Conservation (phyloP, 495 filamentous ascomycete species). For the Lepidopterella palustris region DNA sequence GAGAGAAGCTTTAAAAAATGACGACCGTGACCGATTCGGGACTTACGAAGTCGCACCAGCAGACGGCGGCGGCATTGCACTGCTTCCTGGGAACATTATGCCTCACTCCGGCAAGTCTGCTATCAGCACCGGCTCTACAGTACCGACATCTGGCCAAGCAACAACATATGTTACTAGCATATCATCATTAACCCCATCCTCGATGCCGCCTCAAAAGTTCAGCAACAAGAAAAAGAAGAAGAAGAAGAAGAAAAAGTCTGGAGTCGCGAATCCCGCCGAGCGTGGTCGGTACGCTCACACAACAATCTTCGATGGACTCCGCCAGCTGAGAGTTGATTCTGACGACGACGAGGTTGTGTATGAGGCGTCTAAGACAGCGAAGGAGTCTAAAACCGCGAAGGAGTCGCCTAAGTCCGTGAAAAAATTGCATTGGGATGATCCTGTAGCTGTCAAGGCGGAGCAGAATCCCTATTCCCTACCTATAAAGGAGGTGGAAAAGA, state of each 20-base stretch:
- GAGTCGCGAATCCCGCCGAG: slow-evolving; percentile 3
- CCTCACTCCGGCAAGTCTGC: background rate
- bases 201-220: background rate
- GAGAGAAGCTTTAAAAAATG: background rate
- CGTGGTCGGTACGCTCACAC: slow-evolving; percentile 11
- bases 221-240: slow-evolving; percentile 25
- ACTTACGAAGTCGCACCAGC: slow-evolving; percentile 10
- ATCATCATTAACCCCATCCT: too few relatives aligned
- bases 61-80: background rate
- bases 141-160: too few relatives aligned
- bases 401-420: background rate
- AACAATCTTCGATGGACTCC: slow-evolving; percentile 14
- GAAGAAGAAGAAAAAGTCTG: slow-evolving; percentile 15
- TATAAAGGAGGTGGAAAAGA: background rate
- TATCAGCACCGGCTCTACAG: background rate
- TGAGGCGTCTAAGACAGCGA: too few relatives aligned
- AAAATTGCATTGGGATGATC: background rate
- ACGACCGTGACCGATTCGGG: slow-evolving; percentile 2
- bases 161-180: too few relatives aligned
- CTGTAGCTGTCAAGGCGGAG: background rate
- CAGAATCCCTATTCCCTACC: too few relatives aligned
- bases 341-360: too few relatives aligned
- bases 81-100: background rate
- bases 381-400: background rate
- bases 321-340: background rate